Evolutionary conservation across 768 basidiomycete genomes (phyloP).

Genomic region (Dacryopinax spathularia): DNA sequence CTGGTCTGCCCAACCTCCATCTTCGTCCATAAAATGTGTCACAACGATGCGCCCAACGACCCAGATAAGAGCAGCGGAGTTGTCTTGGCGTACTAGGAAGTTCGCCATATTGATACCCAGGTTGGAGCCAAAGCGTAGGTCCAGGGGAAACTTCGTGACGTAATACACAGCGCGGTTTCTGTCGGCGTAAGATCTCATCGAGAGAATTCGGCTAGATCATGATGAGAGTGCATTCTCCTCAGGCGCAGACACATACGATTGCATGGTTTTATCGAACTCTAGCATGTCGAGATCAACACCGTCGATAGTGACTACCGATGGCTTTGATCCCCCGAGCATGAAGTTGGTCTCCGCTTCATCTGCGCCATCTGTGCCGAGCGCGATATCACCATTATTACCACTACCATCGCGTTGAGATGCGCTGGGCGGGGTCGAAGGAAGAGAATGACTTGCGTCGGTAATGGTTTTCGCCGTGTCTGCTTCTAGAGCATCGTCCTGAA

Average conservation of each 20-base stretch:
- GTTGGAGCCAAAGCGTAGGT: not conserved
- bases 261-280: not conserved
- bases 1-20: not conserved
- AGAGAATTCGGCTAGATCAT: not conserved
- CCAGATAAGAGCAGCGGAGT: not conserved
- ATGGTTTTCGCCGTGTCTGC: too few relatives aligned
- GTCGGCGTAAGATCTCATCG: not conserved
- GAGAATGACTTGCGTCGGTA: too few relatives aligned
- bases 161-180: not conserved
- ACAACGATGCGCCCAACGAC: not conserved
- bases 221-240: not conserved
- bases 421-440: too few relatives aligned
- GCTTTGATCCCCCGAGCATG: too few relatives aligned
- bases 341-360: not conserved
- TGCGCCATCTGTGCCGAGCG: not conserved
- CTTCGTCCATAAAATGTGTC: not conserved
- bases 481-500: too few relatives aligned
- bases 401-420: too few relatives aligned
- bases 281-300: not conserved
- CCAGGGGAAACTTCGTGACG: not conserved
- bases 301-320: too few relatives aligned
- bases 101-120: not conserved
- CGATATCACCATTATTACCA: too few relatives aligned
- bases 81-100: not conserved
- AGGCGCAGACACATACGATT: not conserved